Percentiles rank a stretch among this genome's conserved stretches.
These are phyloP conservation scores for Pulveroboletus sp. DNA, from an alignment of 768 basidiomycete genomes.

Conservation along the genomic window DNA sequence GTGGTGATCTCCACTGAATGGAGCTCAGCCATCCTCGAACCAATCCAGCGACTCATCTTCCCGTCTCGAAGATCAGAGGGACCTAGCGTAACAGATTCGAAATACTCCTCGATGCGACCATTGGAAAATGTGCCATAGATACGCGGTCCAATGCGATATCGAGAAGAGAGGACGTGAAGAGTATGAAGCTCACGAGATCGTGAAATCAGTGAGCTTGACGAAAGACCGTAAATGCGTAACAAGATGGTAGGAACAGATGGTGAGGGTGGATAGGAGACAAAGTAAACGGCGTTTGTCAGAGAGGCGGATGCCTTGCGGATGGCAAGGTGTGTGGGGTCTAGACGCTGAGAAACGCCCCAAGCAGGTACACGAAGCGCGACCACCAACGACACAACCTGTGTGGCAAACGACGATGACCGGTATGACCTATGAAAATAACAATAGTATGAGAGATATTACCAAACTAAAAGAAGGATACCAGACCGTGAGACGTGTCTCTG, in stretches of 20 bases:
- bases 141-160: conserved; percentile 83
- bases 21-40: conserved; percentile 92
- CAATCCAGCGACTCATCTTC: conserved; percentile 77
- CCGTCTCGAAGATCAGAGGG: conserved; percentile 75
- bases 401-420: conserved; percentile 52
- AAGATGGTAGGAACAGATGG: conserved; percentile 61
- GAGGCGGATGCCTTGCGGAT: conserved; percentile 86
- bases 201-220: conserved; percentile 82
- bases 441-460: conserved; percentile 16
- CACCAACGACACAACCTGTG: conserved; percentile 52
- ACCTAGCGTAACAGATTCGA: conserved; percentile 78
- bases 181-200: conserved; percentile 82
- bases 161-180: conserved; percentile 84
- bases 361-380: conserved; percentile 50
- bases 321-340: conserved; percentile 46
- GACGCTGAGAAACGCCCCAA: conserved; percentile 47
- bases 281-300: conserved; percentile 94
- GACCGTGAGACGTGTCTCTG: conserved; percentile 34
- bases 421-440: conserved; percentile 48
- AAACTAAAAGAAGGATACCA: conserved; percentile 23
- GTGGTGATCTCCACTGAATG: conserved; percentile 83
- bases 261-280: conserved; percentile 69
- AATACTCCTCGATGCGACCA: conserved; percentile 94
- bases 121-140: conserved; percentile 95
- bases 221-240: conserved; percentile 88